Evolutionary conservation across 768 basidiomycete genomes (phyloP).

Genomic region (Podaxis sp.): DNA sequence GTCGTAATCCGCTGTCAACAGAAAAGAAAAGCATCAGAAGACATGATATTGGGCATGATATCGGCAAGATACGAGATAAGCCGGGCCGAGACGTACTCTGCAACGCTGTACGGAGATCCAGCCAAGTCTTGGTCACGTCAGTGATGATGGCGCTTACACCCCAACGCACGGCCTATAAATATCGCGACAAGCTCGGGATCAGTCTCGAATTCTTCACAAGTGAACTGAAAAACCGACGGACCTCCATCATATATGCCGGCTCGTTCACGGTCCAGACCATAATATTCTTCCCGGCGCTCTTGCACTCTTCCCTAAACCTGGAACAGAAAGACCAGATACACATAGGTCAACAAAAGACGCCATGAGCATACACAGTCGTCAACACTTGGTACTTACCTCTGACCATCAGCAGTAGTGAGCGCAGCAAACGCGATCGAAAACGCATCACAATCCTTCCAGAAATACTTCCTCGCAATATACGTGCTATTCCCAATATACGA

Average conservation of each 20-base stretch:
- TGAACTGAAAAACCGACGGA: conserved; percentile 22
- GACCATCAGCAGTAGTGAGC: conserved; percentile 72
- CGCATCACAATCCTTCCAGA: conserved; percentile 83
- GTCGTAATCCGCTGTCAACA: conserved; percentile 59
- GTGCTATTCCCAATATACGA: conserved; percentile 82
- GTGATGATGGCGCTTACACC: conserved; percentile 77
- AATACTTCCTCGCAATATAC: conserved; percentile 75
- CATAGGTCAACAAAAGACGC: background rate
- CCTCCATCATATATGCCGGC: conserved; percentile 88
- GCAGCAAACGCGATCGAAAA: conserved; percentile 82
- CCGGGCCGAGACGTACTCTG: conserved; percentile 38
- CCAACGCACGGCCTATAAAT: conserved; percentile 70
- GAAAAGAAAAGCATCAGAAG: background rate
- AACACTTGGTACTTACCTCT: conserved; percentile 44
- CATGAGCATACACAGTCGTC: background rate
- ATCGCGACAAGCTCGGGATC: conserved; percentile 7
- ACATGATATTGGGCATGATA: background rate
- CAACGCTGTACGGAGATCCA: conserved; percentile 59
- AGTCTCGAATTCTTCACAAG: background rate
- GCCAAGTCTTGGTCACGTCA: conserved; percentile 68
- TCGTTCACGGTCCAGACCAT: conserved; percentile 98
- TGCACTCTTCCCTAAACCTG: conserved; percentile 83
- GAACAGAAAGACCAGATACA: conserved; percentile 11
- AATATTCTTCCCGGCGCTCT: conserved; percentile 72
- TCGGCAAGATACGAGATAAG: background rate